Conservation (phyloP, 352 stramenopile genomes). For the Phytopythium delawarense region DNA sequence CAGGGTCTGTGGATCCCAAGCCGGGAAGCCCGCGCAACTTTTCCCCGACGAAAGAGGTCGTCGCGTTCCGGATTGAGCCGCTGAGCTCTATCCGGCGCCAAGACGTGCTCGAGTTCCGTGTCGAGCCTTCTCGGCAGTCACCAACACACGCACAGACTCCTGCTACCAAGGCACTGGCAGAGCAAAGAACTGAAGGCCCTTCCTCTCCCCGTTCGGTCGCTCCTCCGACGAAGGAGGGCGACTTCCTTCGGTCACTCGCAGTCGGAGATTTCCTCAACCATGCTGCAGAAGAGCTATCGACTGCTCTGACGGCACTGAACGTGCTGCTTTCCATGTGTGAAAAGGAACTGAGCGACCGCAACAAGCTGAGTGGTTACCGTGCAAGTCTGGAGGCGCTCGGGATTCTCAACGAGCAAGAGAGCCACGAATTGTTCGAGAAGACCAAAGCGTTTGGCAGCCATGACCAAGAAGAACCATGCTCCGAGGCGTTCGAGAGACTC, state of each 20-base stretch:
- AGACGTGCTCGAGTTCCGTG: constrained; percentile 18
- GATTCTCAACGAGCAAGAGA: constrained; percentile 66
- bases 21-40: constrained; percentile 2
- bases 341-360: constrained; percentile 36
- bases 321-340: constrained; percentile 74
- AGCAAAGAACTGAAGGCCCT: background rate
- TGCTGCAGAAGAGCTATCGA: constrained; percentile 73
- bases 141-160: background rate
- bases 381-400: constrained; percentile 59
- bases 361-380: constrained; percentile 62
- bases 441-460: constrained; percentile 30
- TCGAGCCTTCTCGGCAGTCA: constrained; percentile 15
- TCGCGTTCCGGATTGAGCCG: constrained; percentile 46
- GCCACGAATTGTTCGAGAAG: constrained; percentile 38
- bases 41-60: constrained; percentile 24
- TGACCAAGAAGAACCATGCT: constrained; percentile 27
- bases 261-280: constrained; percentile 70
- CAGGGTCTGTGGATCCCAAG: background rate
- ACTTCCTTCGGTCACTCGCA: constrained; percentile 59
- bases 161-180: background rate
- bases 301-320: constrained; percentile 67
- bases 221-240: constrained; percentile 28
- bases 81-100: constrained; percentile 8
- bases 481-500: constrained; percentile 42
- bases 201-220: background rate